Evolutionary conservation across 2,329 filamentous ascomycete species (phyloP).

Genomic region (Tympanopsis confertula): DNA sequence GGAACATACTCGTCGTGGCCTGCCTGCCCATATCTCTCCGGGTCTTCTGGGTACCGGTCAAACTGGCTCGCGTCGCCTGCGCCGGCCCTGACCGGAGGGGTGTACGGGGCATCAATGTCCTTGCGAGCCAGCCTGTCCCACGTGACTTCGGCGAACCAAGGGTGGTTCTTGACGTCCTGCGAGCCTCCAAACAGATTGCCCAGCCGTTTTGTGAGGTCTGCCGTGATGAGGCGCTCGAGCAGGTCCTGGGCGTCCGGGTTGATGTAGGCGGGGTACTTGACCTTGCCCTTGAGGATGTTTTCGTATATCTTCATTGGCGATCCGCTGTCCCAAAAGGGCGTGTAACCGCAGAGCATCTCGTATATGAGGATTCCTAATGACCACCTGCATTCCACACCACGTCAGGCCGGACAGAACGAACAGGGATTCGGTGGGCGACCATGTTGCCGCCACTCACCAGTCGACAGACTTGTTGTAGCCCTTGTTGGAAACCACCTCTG

Average conservation of each 20-base stretch:
- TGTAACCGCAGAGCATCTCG: constrained; percentile 98
- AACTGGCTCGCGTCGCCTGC: constrained; percentile 94
- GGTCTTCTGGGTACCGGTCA: constrained; percentile 94
- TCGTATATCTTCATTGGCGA: constrained; percentile 99
- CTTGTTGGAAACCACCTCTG: constrained; percentile 97
- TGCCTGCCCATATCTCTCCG: constrained; percentile 72
- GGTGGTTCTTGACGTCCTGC: constrained; percentile 85
- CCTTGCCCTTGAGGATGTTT: constrained; percentile 89
- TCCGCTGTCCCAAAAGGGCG: constrained; percentile 95
- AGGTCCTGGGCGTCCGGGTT: constrained; percentile 89
- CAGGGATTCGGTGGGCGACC: not conserved
- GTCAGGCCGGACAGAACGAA: constrained; percentile 4
- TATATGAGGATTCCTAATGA: constrained; percentile 96
- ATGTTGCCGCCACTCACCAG: constrained; percentile 47
- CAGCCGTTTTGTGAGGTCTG: constrained; percentile 85
- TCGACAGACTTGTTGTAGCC: constrained; percentile 99
- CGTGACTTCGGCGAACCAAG: constrained; percentile 95
- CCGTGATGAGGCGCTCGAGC: constrained; percentile 82
- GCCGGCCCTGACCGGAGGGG: constrained; percentile 86
- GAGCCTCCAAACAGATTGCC: constrained; percentile 88
- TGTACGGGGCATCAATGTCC: constrained; percentile 96
- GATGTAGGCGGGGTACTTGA: constrained; percentile 95
- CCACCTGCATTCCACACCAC: constrained; percentile 54
- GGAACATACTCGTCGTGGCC: constrained; percentile 75
- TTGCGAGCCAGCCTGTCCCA: constrained; percentile 91